Evolutionary conservation across 2,329 filamentous ascomycete species (phyloP).

Genomic region (Exophiala phaeomuriformis): DNA sequence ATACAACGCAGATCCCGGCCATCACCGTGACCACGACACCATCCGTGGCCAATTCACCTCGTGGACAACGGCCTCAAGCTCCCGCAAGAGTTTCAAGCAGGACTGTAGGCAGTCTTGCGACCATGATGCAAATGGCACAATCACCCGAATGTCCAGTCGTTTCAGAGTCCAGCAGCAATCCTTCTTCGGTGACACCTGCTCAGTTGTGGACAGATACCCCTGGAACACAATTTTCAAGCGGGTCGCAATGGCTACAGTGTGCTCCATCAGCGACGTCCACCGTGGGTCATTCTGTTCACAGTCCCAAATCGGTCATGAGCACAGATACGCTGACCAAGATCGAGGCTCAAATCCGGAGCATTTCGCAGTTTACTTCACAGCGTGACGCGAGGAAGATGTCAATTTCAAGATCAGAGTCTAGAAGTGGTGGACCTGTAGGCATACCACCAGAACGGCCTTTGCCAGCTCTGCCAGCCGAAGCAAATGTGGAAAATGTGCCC

Average conservation of each 20-base stretch:
- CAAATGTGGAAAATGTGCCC: background rate
- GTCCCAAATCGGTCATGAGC: conserved; percentile 13
- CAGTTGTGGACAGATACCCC: background rate
- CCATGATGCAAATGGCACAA: conserved; percentile 3
- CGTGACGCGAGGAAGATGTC: background rate
- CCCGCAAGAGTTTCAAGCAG: conserved; percentile 10
- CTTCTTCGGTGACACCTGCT: background rate
- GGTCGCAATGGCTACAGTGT: background rate
- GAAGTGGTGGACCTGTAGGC: conserved; percentile 12
- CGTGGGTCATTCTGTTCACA: background rate
- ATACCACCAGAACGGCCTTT: conserved; percentile 19
- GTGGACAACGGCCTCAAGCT: background rate
- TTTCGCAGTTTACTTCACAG: background rate
- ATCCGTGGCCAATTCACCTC: background rate
- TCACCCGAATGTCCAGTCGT: background rate
- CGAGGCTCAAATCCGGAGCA: conserved; percentile 16
- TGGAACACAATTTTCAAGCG: background rate
- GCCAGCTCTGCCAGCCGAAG: conserved; percentile 16
- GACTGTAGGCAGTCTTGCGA: conserved; percentile 1
- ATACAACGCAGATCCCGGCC: background rate
- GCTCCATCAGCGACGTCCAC: conserved; percentile 7
- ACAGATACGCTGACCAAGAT: conserved; percentile 19
- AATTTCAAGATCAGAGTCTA: conserved; percentile 1
- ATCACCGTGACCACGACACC: conserved; percentile 1
- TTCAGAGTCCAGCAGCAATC: background rate